Percentiles rank a stretch among this genome's conserved stretches.
Conservation (phyloP, 148 eudicot genomes). For the Simmondsia chinensis region DNA sequence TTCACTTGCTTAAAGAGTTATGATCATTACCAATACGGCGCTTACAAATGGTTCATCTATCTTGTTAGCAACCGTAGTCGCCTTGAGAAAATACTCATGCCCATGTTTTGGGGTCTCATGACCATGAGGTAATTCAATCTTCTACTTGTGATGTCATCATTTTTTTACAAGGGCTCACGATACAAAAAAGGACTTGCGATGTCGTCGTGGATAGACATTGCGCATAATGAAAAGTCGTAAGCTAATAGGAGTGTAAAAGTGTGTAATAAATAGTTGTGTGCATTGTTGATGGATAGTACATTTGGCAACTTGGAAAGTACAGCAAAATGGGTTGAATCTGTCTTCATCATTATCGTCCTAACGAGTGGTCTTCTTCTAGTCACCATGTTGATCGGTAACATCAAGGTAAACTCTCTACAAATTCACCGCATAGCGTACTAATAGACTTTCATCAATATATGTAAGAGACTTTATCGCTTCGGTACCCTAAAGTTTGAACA, state of each 20-base stretch:
- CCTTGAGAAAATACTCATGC: conserved; percentile 77
- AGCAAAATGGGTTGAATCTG: conserved; percentile 78
- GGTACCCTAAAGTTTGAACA: too few relatives aligned
- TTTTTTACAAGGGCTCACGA: too few relatives aligned
- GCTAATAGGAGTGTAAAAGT: too few relatives aligned
- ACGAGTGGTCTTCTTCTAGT: conserved; percentile 83
- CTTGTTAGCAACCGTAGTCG: conserved; percentile 67
- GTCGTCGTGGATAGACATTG: too few relatives aligned
- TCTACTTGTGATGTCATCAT: too few relatives aligned
- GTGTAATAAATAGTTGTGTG: too few relatives aligned
- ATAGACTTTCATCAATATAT: too few relatives aligned
- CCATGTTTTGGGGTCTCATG: conserved; percentile 97
- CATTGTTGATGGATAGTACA: conserved; percentile 52
- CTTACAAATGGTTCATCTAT: conserved; percentile 79
- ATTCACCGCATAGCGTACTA: too few relatives aligned
- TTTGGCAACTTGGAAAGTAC: conserved; percentile 93
- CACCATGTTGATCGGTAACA: conserved; percentile 95
- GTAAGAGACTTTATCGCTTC: too few relatives aligned
- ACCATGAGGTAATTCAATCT: conserved; percentile 69
- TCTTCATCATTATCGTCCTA: conserved; percentile 75
- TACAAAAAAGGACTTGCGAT: too few relatives aligned
- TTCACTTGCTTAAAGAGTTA: conserved; percentile 36
- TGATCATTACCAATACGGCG: conserved; percentile 60
- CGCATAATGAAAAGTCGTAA: too few relatives aligned
- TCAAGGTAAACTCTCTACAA: conserved; percentile 66